A percentile compares a stretch with the other conserved stretches of the same genome.
Evolutionary conservation across 2,329 filamentous ascomycete genomes (phyloP).

Genomic region (Simplicillium aogashimaense): DNA sequence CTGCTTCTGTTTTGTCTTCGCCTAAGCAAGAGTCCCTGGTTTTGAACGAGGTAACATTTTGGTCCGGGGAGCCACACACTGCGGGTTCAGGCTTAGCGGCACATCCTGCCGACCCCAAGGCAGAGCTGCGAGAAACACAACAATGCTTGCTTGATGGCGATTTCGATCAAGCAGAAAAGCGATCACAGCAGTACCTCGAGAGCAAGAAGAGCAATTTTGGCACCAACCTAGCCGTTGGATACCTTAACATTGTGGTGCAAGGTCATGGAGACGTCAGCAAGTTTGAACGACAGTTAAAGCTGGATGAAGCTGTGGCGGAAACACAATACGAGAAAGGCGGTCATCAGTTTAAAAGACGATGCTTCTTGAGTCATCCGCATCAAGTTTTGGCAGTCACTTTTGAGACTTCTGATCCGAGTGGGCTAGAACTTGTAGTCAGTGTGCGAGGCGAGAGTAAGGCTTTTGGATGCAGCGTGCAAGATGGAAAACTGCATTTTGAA

Average conservation of each 20-base stretch:
- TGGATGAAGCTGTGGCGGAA: conserved; percentile 5
- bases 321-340: conserved; percentile 1
- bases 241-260: conserved; percentile 1
- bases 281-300: conserved; percentile 4
- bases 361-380: conserved; percentile 4
- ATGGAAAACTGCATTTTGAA: conserved; percentile 3
- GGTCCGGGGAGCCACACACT: conserved; percentile 2
- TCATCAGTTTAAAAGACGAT: conserved; percentile 1
- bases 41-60: conserved; percentile 6
- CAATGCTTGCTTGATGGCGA: conserved; percentile 3
- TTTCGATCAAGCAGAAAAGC: conserved; percentile 1
- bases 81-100: conserved; percentile 2
- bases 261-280: conserved; percentile 1
- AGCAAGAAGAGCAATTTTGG: conserved; percentile 5
- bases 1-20: conserved; percentile 4
- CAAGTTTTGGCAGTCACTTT: conserved; percentile 4
- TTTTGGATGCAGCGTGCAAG: not conserved
- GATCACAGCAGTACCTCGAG: conserved; percentile 4
- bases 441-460: conserved; percentile 5
- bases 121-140: conserved; percentile 6
- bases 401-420: conserved; percentile 1
- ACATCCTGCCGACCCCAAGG: conserved; percentile 2
- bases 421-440: not conserved
- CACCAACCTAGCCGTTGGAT: conserved; percentile 5
- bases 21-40: conserved; percentile 3